Percentiles rank a stretch among this genome's conserved stretches.
phyloP scores from a whole-genome alignment of 805 yeast species.

The Myxozyma geophila region DNA sequence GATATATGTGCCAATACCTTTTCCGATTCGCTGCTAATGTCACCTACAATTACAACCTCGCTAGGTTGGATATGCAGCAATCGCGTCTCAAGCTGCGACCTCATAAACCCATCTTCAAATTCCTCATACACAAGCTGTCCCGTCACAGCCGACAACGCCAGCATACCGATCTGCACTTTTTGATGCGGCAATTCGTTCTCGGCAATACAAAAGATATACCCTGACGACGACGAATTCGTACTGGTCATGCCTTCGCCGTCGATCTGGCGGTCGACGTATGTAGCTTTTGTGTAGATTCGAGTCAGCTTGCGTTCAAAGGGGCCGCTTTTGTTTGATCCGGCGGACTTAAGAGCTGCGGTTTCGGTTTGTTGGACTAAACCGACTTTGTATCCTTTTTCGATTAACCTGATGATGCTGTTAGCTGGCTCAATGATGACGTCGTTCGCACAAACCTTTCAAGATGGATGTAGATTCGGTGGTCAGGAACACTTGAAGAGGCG shows the following conservation, averaged over 20 bases:
- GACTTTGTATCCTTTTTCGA: conserved; percentile 74
- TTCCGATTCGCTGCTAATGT: conserved; percentile 46
- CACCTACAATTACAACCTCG: conserved; percentile 63
- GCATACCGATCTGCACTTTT: conserved; percentile 49
- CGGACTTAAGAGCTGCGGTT: conserved; percentile 71
- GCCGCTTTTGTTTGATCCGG: conserved; percentile 55
- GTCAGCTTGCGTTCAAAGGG: conserved; percentile 73
- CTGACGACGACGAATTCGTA: conserved; percentile 9
- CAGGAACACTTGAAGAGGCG: conserved; percentile 88
- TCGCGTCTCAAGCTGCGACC: conserved; percentile 74
- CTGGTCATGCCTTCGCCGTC: conserved; percentile 34
- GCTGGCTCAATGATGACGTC: not conserved
- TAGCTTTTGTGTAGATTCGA: conserved; percentile 78
- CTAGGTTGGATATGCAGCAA: conserved; percentile 74
- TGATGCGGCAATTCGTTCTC: conserved; percentile 20
- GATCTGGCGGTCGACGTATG: conserved; percentile 69
- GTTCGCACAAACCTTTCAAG: conserved; percentile 54
- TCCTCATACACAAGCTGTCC: conserved; percentile 77
- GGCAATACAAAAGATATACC: conserved; percentile 33
- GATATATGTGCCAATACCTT: conserved; percentile 33
- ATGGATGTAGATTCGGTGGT: conserved; percentile 72
- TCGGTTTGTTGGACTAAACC: conserved; percentile 88
- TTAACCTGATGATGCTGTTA: conserved; percentile 44
- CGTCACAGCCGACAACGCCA: conserved; percentile 70
- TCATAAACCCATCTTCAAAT: conserved; percentile 62